phyloP scores from a whole-genome alignment of 345 rosid genomes.

The Corchorus capsularis region DNA sequence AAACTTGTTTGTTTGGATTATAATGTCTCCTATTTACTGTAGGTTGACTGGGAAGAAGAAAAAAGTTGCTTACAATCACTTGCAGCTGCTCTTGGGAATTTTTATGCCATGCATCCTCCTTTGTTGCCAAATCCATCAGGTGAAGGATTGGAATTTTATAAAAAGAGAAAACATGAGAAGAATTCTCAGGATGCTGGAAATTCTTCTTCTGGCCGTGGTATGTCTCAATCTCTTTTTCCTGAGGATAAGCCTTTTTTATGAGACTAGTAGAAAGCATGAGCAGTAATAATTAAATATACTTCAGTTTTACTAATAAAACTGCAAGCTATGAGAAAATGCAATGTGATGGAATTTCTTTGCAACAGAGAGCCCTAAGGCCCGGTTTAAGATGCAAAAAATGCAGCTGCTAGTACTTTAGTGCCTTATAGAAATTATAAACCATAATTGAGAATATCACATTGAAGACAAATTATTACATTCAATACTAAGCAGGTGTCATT shows the following conservation, averaged over 20 bases:
- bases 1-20: background rate
- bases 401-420: background rate
- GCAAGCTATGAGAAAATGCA: background rate
- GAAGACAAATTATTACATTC: background rate
- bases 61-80: constrained; percentile 77
- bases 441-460: background rate
- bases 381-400: background rate
- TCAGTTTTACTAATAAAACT: background rate
- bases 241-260: background rate
- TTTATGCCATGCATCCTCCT: constrained; percentile 92
- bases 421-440: background rate
- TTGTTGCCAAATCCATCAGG: constrained; percentile 85
- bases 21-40: constrained; percentile 23
- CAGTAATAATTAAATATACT: background rate
- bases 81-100: constrained; percentile 90
- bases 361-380: background rate
- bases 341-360: background rate
- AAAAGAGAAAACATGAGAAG: constrained; percentile 36
- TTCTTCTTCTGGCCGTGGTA: constrained; percentile 41
- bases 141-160: constrained; percentile 65
- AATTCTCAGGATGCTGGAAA: constrained; percentile 37
- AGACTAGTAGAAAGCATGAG: constrained; percentile 2
- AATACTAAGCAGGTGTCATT: background rate
- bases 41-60: constrained; percentile 95
- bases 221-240: constrained; percentile 8